Evolutionary conservation across 371 early-diverging fungal genomes (phyloP).

Genomic region (Capillidium rhysosporum): DNA sequence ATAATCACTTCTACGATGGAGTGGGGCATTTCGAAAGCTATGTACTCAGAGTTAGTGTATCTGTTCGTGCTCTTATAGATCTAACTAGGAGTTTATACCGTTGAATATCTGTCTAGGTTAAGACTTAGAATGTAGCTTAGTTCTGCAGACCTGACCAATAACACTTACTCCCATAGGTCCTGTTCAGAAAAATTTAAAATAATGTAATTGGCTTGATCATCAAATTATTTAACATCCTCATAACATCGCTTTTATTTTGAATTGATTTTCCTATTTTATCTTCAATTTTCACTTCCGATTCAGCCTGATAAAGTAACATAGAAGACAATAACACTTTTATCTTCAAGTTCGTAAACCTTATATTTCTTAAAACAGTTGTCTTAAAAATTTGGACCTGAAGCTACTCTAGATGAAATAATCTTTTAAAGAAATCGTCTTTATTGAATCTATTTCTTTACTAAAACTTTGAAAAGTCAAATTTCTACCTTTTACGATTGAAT

Average conservation of each 20-base stretch:
- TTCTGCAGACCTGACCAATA: slow-evolving; percentile 56
- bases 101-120: not conserved
- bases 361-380: too few relatives aligned
- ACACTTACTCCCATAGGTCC: slow-evolving; percentile 83
- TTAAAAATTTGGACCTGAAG: too few relatives aligned
- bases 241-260: not conserved
- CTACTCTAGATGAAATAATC: too few relatives aligned
- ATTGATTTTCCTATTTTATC: too few relatives aligned
- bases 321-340: too few relatives aligned
- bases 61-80: slow-evolving; percentile 6
- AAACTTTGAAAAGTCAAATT: too few relatives aligned
- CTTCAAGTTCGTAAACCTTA: too few relatives aligned
- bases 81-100: slow-evolving; percentile 7
- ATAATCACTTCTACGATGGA: slow-evolving; percentile 53
- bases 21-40: slow-evolving; percentile 89
- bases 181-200: slow-evolving; percentile 48
- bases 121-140: slow-evolving; percentile 6
- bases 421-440: too few relatives aligned
- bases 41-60: slow-evolving; percentile 19
- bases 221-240: slow-evolving; percentile 11
- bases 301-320: too few relatives aligned
- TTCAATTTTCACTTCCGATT: too few relatives aligned
- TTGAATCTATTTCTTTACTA: too few relatives aligned
- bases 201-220: slow-evolving; percentile 33
- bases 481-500: too few relatives aligned